Conservation (phyloP, 768 basidiomycete genomes). For the Trametes maxima region DNA sequence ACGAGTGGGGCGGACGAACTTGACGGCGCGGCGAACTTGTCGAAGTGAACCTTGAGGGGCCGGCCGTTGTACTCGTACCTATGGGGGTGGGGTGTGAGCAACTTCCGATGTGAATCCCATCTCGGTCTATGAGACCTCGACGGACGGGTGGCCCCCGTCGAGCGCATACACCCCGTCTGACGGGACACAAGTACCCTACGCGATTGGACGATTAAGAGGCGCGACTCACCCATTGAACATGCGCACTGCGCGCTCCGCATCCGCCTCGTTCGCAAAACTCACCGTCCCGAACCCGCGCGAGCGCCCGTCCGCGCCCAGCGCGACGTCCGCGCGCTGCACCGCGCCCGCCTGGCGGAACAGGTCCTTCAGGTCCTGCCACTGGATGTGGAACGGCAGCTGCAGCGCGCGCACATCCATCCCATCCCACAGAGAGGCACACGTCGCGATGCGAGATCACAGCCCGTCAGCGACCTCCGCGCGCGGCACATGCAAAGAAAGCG, state of each 20-base stretch:
- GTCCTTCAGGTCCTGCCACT: conserved; percentile 99
- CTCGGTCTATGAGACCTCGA: background rate
- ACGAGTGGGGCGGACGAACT: conserved; percentile 22
- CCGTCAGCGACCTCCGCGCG: background rate
- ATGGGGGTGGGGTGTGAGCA: conserved; percentile 10
- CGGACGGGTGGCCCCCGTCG: too few species aligned
- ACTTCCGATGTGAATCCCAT: background rate
- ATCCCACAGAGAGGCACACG: background rate
- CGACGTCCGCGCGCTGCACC: conserved; percentile 89
- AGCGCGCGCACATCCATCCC: background rate
- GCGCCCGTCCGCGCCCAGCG: conserved; percentile 79
- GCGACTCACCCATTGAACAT: conserved; percentile 87
- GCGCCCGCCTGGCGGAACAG: conserved; percentile 90
- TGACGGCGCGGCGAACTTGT: conserved; percentile 64
- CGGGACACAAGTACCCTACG: too few species aligned
- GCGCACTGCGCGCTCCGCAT: conserved; percentile 80
- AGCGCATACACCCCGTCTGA: too few species aligned
- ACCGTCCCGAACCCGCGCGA: conserved; percentile 95
- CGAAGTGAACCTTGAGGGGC: conserved; percentile 86
- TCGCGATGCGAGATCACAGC: background rate
- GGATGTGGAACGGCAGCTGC: conserved; percentile 89
- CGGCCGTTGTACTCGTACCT: conserved; percentile 91
- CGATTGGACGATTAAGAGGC: too few species aligned
- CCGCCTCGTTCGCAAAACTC: conserved; percentile 77
- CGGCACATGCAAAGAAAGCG: background rate